These are phyloP conservation scores for Phoma sp. DNA, from an alignment of 2,329 filamentous ascomycete species.

Conservation along the genomic window DNA sequence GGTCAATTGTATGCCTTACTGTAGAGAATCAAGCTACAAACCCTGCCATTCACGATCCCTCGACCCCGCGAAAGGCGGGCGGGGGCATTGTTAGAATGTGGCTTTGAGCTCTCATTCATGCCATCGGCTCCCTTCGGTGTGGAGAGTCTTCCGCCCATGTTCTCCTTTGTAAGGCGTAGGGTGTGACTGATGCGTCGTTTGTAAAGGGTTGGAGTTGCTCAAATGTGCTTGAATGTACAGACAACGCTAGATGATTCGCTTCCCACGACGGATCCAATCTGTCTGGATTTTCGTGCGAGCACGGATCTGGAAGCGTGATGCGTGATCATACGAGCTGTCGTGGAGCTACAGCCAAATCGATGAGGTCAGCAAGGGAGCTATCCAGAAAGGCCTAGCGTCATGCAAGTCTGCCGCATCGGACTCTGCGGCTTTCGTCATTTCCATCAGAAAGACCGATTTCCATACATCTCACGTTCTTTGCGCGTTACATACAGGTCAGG, in stretches of 20 bases:
- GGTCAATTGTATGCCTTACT: not conserved
- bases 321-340: constrained; percentile 16
- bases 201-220: not conserved
- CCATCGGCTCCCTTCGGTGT: constrained; percentile 52
- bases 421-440: constrained; percentile 25
- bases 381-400: constrained; percentile 24
- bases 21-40: constrained; percentile 11
- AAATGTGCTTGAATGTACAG: not conserved
- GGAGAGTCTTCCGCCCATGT: constrained; percentile 56
- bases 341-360: constrained; percentile 21
- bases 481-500: constrained; percentile 12
- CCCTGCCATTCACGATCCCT: constrained; percentile 47
- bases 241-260: not conserved
- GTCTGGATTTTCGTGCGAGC: not conserved
- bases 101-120: constrained; percentile 50
- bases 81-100: constrained; percentile 40
- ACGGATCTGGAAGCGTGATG: constrained; percentile 2
- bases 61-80: constrained; percentile 36
- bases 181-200: not conserved
- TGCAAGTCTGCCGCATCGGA: constrained; percentile 17
- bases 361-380: constrained; percentile 31
- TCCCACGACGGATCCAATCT: not conserved
- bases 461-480: constrained; percentile 8
- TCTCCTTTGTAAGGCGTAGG: not conserved
- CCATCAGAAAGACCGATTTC: constrained; percentile 20